Evolutionary conservation across 2,329 filamentous ascomycete species (phyloP).

Genomic region (Colletotrichum chlorophyti): DNA sequence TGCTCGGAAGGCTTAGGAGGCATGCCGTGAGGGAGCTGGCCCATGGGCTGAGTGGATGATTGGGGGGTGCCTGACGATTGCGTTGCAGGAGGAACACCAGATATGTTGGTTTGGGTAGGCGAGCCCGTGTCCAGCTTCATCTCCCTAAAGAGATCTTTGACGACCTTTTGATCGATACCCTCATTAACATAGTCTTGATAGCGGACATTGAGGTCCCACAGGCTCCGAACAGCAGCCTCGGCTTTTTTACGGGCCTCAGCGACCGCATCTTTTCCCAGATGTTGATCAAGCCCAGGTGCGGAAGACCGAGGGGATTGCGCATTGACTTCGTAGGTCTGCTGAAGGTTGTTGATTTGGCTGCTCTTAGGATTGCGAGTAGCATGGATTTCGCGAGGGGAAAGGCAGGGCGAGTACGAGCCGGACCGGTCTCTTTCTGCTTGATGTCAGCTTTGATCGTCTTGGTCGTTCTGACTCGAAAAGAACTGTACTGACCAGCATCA

Average conservation of each 20-base stretch:
- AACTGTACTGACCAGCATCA: too few species aligned
- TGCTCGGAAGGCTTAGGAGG: too few species aligned
- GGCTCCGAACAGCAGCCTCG: conserved; percentile 69
- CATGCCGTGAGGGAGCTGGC: too few species aligned
- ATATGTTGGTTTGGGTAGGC: conserved; percentile 17
- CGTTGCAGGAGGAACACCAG: neutral
- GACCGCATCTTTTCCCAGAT: conserved; percentile 28
- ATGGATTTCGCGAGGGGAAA: conserved; percentile 56
- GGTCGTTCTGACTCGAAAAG: too few species aligned
- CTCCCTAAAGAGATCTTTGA: conserved; percentile 72
- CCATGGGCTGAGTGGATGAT: neutral
- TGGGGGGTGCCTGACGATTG: neutral
- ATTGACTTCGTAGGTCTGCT: too few species aligned
- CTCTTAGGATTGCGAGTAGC: neutral
- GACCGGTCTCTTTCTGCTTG: conserved; percentile 50
- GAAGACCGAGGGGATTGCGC: neutral
- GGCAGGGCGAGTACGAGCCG: conserved; percentile 59
- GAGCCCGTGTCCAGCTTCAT: conserved; percentile 62
- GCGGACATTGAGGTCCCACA: conserved; percentile 72
- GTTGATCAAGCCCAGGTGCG: neutral
- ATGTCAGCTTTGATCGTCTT: neutral
- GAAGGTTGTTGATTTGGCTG: neutral
- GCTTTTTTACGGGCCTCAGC: conserved; percentile 63
- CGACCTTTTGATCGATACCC: conserved; percentile 69
- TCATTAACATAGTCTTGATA: conserved; percentile 78